Evolutionary conservation across 257 asterid species (phyloP), one percentile per base, ranked within the genome.

Genomic region (Osmanthus fragrans): DNA sequence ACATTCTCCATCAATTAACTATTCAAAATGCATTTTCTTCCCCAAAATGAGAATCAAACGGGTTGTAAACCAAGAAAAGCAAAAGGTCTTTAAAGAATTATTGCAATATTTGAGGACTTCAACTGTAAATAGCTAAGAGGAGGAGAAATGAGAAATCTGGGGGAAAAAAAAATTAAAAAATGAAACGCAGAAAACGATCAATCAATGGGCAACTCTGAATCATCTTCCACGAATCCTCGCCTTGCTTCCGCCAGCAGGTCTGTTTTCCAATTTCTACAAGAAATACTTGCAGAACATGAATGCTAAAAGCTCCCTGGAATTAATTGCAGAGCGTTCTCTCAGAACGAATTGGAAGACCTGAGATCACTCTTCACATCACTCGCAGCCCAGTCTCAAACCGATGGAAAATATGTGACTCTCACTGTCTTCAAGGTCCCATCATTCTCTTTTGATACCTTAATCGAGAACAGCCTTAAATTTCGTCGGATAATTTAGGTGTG

Each of bases 151-250:
- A 27, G 54, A 23, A n/a, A 70, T 39, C 25, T 70, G 16, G 1
- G 25, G 72, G 0, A 12, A n/a, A 13, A 33, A 36, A 12, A n/a
- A 13, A 33, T 23, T 47, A 33, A 11, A 64, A 56, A 33, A 4
- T 39, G 69, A 33, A 63, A 70, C n/a, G 83, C 74, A 76, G 81
- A 42, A 15, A 39, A 37, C 64, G 30, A 33, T n/a, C 80, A 58
- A 70, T 56, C 65, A 80, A 91, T 91, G 95, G 97, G 97, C 75
- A 91, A 91, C 82, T 82, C 97, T 33, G 88, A 66, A 71, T 89
- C 94, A 5, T 86, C 91, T 69, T 82, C 94, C 66, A 47, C 84
- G 75, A 84, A 89, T 88, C 92, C 89, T 58, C 93, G 91, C 49
- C 83, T 81, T 37, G 74, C 71, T 80, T 77, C 89, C 78, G 93